Base-by-base conservation (phyloP, 1,284 basidiomycete species). In the Peniophora sp. region DNA sequence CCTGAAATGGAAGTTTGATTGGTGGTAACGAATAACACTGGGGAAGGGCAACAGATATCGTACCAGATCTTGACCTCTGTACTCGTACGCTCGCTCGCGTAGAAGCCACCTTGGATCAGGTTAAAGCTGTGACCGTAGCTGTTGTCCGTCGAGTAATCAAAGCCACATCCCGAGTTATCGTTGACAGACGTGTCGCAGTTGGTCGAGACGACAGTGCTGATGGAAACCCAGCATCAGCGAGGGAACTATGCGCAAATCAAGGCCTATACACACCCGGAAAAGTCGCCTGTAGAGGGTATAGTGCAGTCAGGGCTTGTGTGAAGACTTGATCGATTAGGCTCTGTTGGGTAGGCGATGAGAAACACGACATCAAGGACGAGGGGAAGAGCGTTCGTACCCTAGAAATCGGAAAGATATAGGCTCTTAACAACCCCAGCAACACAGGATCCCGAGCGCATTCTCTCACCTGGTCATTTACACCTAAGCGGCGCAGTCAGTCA, bases 91-190 rank as follows among this genome's bases (percentile, higher is more conserved):
- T 78, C 75, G 61, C 77, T 70, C 1, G 70, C 74, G 53, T 74
- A 78, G 74, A 76, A 83, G 55, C 81, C 80, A 17, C 82, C 84
- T 22, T 79, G 76, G 51, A 70, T 73, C 27, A 58, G 63, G 62
- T 87, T 85, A 69, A 85, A 82, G 9, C 65, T 56, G 14, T 79
- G 76, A 3, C 83, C 83, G 57, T 74, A 83, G 57, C 72, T 77
- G 34, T 71, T 64, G 1, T 65, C 50, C 20, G 64, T 62, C 1
- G 70, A 69, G 45, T 78, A 69, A 44, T 65, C 61, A 27, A 86
- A 81, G 3, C 78, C 78, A 58, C 86, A 89, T 0, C 85, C 85
- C 1, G 73, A 61, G 63, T 88, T 86, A 38, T 69, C 70, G 58
- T 80, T 79, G 24, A 70, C 71, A 41, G 63, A 60, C 12, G 71